Conservation (phyloP, 805 yeast genomes). For the Pichia ethanolica region DNA sequence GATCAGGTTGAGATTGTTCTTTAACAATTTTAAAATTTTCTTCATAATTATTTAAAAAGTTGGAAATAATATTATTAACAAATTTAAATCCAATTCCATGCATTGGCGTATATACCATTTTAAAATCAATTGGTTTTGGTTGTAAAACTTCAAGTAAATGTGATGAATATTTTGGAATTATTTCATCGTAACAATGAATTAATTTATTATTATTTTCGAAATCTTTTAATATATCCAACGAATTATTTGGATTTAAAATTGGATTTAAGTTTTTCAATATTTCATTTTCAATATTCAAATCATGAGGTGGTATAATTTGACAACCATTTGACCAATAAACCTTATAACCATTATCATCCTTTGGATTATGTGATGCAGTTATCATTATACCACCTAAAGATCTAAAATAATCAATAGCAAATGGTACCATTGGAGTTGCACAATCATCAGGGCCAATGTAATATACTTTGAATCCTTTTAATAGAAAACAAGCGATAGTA, state of each 20-base stretch:
- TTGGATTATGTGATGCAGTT: slow-evolving; percentile 85
- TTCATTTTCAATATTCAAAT: slow-evolving; percentile 55
- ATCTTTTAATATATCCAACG: slow-evolving; percentile 15
- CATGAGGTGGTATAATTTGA: slow-evolving; percentile 93
- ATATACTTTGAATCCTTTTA: slow-evolving; percentile 62
- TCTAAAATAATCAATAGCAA: slow-evolving; percentile 53
- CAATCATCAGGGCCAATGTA: slow-evolving; percentile 37
- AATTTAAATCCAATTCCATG: slow-evolving; percentile 86
- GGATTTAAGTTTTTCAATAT: slow-evolving; percentile 60
- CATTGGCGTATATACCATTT: slow-evolving; percentile 85
- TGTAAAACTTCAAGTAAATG: slow-evolving; percentile 30
- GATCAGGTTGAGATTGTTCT: slow-evolving; percentile 72
- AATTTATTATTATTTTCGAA: slow-evolving; percentile 17
- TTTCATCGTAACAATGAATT: slow-evolving; percentile 34
- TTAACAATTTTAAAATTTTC: slow-evolving; percentile 35
- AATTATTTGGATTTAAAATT: slow-evolving; percentile 35
- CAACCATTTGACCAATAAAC: slow-evolving; percentile 93
- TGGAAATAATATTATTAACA: slow-evolving; percentile 35
- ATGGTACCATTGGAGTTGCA: slow-evolving; percentile 93
- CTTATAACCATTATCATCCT: slow-evolving; percentile 85
- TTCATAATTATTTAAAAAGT: slow-evolving; percentile 13
- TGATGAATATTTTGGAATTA: slow-evolving; percentile 35
- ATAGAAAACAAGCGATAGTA: slow-evolving; percentile 66
- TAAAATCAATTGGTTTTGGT: slow-evolving; percentile 23
- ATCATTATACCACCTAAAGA: slow-evolving; percentile 88